These are phyloP conservation scores for Neospermospora avenae DNA, from an alignment of 2,329 filamentous ascomycete species.

Conservation along the genomic window DNA sequence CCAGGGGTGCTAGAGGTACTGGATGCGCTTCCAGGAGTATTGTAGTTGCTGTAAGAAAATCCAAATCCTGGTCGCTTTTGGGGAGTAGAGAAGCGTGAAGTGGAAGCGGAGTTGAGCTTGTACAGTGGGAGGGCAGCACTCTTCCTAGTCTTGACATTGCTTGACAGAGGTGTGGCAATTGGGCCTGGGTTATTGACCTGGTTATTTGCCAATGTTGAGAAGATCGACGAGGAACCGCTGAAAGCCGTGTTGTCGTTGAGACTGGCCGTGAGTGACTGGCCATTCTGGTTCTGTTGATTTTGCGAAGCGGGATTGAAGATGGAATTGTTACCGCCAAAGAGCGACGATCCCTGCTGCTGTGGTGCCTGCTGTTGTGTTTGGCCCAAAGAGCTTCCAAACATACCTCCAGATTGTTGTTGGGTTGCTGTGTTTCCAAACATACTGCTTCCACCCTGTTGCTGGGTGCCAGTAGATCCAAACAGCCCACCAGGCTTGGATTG, in stretches of 20 bases:
- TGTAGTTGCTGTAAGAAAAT: constrained; percentile 90
- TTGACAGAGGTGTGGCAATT: constrained; percentile 71
- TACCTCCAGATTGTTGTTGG: constrained; percentile 26
- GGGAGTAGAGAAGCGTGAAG: constrained; percentile 76
- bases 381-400: constrained; percentile 32
- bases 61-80: constrained; percentile 85
- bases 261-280: constrained; percentile 70
- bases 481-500: constrained; percentile 52
- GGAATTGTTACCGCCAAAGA: constrained; percentile 59
- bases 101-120: constrained; percentile 78
- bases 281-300: constrained; percentile 47
- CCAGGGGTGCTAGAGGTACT: constrained; percentile 67
- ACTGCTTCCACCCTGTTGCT: constrained; percentile 44
- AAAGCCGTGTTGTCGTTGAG: constrained; percentile 84
- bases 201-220: constrained; percentile 65
- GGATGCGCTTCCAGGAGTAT: constrained; percentile 70
- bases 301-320: constrained; percentile 57
- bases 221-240: constrained; percentile 84
- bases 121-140: constrained; percentile 79
- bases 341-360: constrained; percentile 50
- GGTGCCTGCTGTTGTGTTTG: constrained; percentile 32
- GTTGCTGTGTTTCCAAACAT: constrained; percentile 48
- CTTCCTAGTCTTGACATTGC: constrained; percentile 65
- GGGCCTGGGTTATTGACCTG: constrained; percentile 75
- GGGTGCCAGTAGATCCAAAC: constrained; percentile 43